Evolutionary conservation across 495 filamentous ascomycete species (phyloP).

Genomic region (Platismatia glauca): DNA sequence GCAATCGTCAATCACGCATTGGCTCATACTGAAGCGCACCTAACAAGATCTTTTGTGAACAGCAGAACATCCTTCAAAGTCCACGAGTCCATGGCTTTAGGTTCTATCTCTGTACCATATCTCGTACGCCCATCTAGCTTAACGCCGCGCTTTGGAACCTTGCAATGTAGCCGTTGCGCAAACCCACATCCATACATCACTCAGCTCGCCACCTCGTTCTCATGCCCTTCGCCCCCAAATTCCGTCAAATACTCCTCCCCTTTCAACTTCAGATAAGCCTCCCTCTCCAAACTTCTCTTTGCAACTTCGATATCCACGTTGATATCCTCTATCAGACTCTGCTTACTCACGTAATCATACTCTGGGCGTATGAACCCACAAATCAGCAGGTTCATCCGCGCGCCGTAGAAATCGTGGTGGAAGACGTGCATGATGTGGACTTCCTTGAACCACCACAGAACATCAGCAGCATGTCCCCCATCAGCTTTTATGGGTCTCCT

Average conservation of each 20-base stretch:
- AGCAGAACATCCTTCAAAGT: not conserved
- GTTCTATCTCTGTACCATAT: not conserved
- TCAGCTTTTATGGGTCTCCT: not conserved
- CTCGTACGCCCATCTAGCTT: not conserved
- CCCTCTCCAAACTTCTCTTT: conserved; percentile 57
- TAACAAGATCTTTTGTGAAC: not conserved
- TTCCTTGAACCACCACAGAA: conserved; percentile 40
- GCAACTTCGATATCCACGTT: conserved; percentile 79
- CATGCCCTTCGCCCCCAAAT: conserved; percentile 20
- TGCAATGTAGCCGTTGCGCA: not conserved
- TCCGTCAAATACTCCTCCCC: conserved; percentile 34
- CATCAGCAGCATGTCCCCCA: not conserved
- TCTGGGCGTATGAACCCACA: conserved; percentile 85
- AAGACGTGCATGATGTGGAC: conserved; percentile 80
- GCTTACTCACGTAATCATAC: conserved; percentile 74
- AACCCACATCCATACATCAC: not conserved
- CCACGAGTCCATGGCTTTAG: not conserved
- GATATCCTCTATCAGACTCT: conserved; percentile 82
- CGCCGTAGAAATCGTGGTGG: conserved; percentile 72
- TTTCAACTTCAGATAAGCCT: conserved; percentile 52
- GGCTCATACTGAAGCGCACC: not conserved
- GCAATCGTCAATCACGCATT: not conserved
- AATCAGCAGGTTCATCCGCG: conserved; percentile 65
- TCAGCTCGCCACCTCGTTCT: conserved; percentile 10
- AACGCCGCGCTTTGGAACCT: not conserved